Conservation (phyloP, 352 stramenopile genomes). For the Phytopythium vexans region DNA sequence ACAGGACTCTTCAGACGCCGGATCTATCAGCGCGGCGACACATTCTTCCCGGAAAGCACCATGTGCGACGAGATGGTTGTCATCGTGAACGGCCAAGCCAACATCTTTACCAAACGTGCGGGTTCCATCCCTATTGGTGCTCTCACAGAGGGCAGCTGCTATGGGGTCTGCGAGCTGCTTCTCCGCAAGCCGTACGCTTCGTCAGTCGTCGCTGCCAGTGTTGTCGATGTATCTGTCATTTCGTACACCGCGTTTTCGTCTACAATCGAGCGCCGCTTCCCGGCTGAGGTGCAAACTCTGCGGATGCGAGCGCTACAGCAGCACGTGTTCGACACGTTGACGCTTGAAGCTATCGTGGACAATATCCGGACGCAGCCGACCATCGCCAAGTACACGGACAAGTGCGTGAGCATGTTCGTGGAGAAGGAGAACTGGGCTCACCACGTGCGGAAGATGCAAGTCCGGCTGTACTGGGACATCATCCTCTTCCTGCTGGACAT, state of each 20-base stretch:
- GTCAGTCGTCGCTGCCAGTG: conserved; percentile 41
- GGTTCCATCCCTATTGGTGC: conserved; percentile 42
- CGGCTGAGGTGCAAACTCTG: conserved; percentile 35
- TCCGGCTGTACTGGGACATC: conserved; percentile 65
- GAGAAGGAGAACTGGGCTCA: conserved; percentile 43
- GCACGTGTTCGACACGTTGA: conserved; percentile 41
- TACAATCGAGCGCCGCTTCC: conserved; percentile 49
- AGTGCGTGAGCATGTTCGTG: conserved; percentile 59
- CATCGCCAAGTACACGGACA: conserved; percentile 45
- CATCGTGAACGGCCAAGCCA: conserved; percentile 52
- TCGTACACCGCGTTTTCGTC: conserved; percentile 35
- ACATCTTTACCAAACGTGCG: conserved; percentile 48
- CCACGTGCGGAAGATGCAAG: conserved; percentile 44
- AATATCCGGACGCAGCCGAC: conserved; percentile 43
- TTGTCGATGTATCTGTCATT: conserved; percentile 59
- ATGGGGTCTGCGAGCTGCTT: conserved; percentile 61
- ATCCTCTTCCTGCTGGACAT: conserved; percentile 47
- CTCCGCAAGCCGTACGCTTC: conserved; percentile 51
- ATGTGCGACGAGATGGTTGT: conserved; percentile 75
- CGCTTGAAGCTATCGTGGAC: conserved; percentile 42
- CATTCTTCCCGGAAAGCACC: conserved; percentile 50
- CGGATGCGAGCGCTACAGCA: conserved; percentile 36
- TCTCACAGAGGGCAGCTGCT: conserved; percentile 52
- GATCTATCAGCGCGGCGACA: conserved; percentile 64
- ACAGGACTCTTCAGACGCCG: conserved; percentile 66